Percentiles rank a stretch among this genome's conserved stretches.
These are phyloP conservation scores for Aquilaria agallochum DNA, from an alignment of 441 rosid genomes.

Conservation along the genomic window DNA sequence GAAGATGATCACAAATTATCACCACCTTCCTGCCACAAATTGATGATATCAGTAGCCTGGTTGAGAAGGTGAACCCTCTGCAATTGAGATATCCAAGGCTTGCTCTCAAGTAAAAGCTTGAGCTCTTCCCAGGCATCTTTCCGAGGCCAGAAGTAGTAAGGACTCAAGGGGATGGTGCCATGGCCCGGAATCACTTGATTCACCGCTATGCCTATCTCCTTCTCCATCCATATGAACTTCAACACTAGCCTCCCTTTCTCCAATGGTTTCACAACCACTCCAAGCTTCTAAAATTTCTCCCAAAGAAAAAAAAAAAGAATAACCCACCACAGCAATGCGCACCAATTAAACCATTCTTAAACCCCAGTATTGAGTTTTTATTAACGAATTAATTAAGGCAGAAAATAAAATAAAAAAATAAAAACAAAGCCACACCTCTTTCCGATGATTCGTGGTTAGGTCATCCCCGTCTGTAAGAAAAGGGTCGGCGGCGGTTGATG, in stretches of 20 bases:
- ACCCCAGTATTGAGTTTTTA: not conserved
- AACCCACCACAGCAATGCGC: not conserved
- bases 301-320: slow-evolving; percentile 4
- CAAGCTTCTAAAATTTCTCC: slow-evolving; percentile 41
- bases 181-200: slow-evolving; percentile 70
- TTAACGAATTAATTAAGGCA: not conserved
- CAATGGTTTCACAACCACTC: slow-evolving; percentile 69
- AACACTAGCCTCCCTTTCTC: slow-evolving; percentile 67
- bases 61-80: slow-evolving; percentile 74
- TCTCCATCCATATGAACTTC: slow-evolving; percentile 90
- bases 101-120: slow-evolving; percentile 64
- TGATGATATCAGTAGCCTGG: slow-evolving; percentile 85
- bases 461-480: slow-evolving; percentile 20
- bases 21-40: slow-evolving; percentile 74
- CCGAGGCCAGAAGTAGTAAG: slow-evolving; percentile 87
- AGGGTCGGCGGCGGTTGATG: slow-evolving; percentile 20
- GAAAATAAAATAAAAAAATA: not conserved
- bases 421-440: slow-evolving; percentile 34
- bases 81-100: slow-evolving; percentile 82
- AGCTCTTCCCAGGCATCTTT: slow-evolving; percentile 92
- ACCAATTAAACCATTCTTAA: not conserved
- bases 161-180: slow-evolving; percentile 78
- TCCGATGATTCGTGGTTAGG: slow-evolving; percentile 14
- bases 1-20: slow-evolving; percentile 28
- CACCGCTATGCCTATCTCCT: slow-evolving; percentile 71